A percentile compares a stretch with the other conserved stretches of the same genome.
These are phyloP conservation scores for Adansonia rubrostipa DNA, from an alignment of 441 rosid genomes.

Conservation along the genomic window DNA sequence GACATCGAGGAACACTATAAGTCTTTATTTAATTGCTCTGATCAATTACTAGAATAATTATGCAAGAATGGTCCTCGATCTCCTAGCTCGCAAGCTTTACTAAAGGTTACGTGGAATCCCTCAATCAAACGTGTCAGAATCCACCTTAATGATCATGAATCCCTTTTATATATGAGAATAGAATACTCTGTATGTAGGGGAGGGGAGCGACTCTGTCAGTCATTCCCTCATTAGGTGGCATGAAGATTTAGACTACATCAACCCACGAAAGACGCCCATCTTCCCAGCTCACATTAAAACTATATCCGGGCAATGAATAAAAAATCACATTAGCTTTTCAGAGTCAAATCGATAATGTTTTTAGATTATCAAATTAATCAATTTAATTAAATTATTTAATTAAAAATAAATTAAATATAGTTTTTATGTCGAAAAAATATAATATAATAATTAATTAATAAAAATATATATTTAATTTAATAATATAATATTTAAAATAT, in stretches of 20 bases:
- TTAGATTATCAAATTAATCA: no score
- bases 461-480: no score
- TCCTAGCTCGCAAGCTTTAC: neutral
- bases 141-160: constrained; percentile 24
- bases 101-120: constrained; percentile 32
- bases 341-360: no score
- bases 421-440: no score
- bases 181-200: neutral
- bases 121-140: constrained; percentile 30
- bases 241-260: constrained; percentile 26
- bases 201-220: neutral
- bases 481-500: no score
- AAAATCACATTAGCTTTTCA: no score
- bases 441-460: no score
- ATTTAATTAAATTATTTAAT: no score
- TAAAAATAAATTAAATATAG: no score
- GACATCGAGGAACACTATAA: neutral
- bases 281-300: neutral
- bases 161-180: neutral
- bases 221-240: no score
- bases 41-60: neutral
- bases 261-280: constrained; percentile 8
- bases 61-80: no score
- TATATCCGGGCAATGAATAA: no score
- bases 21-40: neutral